Conservation (phyloP, 1,139 yeast species). For the Scheffersomyces segobiensis region DNA sequence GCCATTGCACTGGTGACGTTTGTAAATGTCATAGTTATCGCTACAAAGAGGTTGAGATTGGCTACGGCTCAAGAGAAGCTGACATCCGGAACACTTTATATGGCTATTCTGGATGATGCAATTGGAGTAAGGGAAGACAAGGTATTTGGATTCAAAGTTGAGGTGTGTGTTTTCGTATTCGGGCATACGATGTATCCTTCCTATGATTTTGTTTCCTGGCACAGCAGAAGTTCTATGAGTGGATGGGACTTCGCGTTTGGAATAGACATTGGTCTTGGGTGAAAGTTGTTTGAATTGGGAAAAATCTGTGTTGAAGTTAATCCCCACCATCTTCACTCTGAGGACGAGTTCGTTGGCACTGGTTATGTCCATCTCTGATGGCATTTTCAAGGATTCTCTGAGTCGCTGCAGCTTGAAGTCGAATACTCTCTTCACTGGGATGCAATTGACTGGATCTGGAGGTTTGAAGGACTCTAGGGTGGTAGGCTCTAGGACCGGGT, state of each 20-base stretch:
- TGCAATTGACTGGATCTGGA: constrained; percentile 9
- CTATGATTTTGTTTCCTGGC: constrained; percentile 36
- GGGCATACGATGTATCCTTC: constrained; percentile 19
- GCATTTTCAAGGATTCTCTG: constrained; percentile 31
- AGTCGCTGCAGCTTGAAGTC: constrained; percentile 21
- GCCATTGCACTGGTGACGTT: constrained; percentile 21
- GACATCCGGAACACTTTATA: constrained; percentile 26
- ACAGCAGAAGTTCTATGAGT: constrained; percentile 18
- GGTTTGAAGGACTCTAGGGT: neutral
- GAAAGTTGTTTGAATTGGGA: constrained; percentile 12
- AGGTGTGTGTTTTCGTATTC: constrained; percentile 5
- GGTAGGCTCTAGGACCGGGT: neutral
- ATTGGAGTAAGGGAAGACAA: constrained; percentile 39
- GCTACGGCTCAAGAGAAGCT: constrained; percentile 3
- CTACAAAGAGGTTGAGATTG: constrained; percentile 3
- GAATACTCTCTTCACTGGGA: constrained; percentile 33
- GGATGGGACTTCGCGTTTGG: neutral
- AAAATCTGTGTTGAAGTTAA: constrained; percentile 28
- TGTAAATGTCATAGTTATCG: constrained; percentile 11
- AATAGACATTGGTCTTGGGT: neutral
- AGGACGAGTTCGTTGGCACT: constrained; percentile 25
- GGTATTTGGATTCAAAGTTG: constrained; percentile 20
- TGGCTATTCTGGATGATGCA: constrained; percentile 27
- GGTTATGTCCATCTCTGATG: constrained; percentile 22
- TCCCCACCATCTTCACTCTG: constrained; percentile 32